phyloP scores from a whole-genome alignment of 2,329 filamentous ascomycete genomes.

The Hymenotorrendiella dingleyae region DNA sequence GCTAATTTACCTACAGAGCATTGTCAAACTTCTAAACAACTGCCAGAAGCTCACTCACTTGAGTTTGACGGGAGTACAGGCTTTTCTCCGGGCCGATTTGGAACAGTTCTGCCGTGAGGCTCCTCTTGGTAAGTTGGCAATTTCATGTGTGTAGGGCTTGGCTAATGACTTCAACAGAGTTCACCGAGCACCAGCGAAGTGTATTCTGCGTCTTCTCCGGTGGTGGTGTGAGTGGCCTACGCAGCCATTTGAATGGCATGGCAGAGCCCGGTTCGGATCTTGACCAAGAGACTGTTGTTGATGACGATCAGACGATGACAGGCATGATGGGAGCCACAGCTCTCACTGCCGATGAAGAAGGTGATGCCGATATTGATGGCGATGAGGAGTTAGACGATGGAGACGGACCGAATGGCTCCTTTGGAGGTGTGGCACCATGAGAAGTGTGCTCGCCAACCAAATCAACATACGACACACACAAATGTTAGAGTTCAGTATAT shows the following conservation, averaged over 20 bases:
- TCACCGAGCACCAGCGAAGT: constrained; percentile 88
- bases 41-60: constrained; percentile 91
- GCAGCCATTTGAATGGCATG: constrained; percentile 75
- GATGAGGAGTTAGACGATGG: constrained; percentile 21
- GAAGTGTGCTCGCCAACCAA: too few relatives aligned
- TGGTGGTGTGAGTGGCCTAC: constrained; percentile 69
- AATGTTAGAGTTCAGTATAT: too few relatives aligned
- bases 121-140: constrained; percentile 54
- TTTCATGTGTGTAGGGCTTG: neutral
- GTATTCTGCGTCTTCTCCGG: constrained; percentile 98
- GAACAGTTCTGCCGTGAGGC: constrained; percentile 81
- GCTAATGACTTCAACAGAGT: constrained; percentile 54
- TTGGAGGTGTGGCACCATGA: constrained; percentile 9
- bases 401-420: constrained; percentile 8
- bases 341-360: constrained; percentile 15
- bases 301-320: constrained; percentile 50
- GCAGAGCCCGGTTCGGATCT: constrained; percentile 78
- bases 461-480: too few relatives aligned
- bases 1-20: constrained; percentile 57
- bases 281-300: constrained; percentile 82
- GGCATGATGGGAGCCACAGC: constrained; percentile 29
- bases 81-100: constrained; percentile 81
- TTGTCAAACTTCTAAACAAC: constrained; percentile 80
- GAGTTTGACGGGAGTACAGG: constrained; percentile 87
- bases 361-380: constrained; percentile 17